Evolutionary conservation across 495 filamentous ascomycete genomes (phyloP).

Genomic region (Penicillium dipodomyicola): DNA sequence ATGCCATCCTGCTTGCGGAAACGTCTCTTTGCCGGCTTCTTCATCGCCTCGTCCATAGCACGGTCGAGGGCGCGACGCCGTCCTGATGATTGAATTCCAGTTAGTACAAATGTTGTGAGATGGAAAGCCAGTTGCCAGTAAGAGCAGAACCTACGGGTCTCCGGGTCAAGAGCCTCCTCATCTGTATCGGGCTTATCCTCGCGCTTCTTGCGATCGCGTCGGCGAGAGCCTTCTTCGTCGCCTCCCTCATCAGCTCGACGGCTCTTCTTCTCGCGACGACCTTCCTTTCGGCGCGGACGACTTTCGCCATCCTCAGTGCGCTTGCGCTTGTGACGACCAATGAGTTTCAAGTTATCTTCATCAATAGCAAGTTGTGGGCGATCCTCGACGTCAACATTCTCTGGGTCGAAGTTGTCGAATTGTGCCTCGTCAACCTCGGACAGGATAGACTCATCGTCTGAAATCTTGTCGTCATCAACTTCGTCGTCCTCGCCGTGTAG

Average conservation of each 20-base stretch:
- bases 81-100: constrained; percentile 36
- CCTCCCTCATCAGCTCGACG: constrained; percentile 53
- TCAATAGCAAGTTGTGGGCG: constrained; percentile 78
- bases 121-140: neutral
- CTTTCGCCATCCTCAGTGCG: constrained; percentile 58
- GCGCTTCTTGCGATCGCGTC: constrained; percentile 50
- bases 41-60: constrained; percentile 81
- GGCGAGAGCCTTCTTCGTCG: constrained; percentile 55
- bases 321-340: constrained; percentile 79
- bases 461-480: constrained; percentile 45
- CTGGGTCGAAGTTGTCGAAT: constrained; percentile 87
- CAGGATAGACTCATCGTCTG: constrained; percentile 79
- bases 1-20: constrained; percentile 80
- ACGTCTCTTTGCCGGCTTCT: constrained; percentile 74
- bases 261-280: constrained; percentile 73
- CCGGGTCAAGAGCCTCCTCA: constrained; percentile 60
- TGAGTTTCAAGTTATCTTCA: constrained; percentile 75
- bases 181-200: constrained; percentile 53
- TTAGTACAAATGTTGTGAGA: constrained; percentile 6
- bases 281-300: constrained; percentile 68
- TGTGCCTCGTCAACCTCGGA: constrained; percentile 95
- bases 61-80: constrained; percentile 76
- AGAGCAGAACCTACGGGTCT: constrained; percentile 43
- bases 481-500: constrained; percentile 19
- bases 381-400: constrained; percentile 71